phyloP scores from a whole-genome alignment of 306 rosid genomes.

The Morella rubra region DNA sequence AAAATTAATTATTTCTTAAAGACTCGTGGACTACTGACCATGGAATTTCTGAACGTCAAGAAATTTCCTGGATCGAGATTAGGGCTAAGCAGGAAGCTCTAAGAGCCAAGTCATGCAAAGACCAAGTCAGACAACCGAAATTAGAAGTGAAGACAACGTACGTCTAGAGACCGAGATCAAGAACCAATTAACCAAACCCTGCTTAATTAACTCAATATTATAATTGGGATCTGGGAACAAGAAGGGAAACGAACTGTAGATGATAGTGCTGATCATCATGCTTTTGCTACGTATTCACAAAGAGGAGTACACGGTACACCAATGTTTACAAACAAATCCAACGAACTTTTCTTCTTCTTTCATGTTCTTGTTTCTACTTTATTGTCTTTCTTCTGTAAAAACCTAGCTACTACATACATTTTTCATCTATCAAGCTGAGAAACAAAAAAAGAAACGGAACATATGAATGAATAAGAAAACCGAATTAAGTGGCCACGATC shows the following conservation, averaged over 20 bases:
- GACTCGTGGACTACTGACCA: constrained; percentile 33
- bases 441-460: not conserved
- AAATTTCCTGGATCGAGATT: constrained; percentile 22
- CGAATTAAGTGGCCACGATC: not conserved
- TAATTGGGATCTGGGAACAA: no score
- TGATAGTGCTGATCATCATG: not conserved
- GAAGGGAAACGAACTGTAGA: no score
- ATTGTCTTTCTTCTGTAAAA: not conserved
- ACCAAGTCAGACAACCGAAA: no score
- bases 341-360: no score
- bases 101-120: no score
- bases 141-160: no score
- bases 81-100: not conserved
- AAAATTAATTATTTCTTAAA: constrained; percentile 13
- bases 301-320: not conserved
- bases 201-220: no score
- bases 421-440: not conserved
- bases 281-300: constrained; percentile 7
- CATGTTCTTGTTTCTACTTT: not conserved
- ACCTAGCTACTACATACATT: not conserved
- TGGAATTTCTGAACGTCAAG: constrained; percentile 12
- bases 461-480: not conserved
- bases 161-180: no score
- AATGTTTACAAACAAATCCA: not conserved
- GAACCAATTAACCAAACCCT: no score